Conservation (phyloP, 1,139 yeast species). For the Magnusiomyces ingens region DNA sequence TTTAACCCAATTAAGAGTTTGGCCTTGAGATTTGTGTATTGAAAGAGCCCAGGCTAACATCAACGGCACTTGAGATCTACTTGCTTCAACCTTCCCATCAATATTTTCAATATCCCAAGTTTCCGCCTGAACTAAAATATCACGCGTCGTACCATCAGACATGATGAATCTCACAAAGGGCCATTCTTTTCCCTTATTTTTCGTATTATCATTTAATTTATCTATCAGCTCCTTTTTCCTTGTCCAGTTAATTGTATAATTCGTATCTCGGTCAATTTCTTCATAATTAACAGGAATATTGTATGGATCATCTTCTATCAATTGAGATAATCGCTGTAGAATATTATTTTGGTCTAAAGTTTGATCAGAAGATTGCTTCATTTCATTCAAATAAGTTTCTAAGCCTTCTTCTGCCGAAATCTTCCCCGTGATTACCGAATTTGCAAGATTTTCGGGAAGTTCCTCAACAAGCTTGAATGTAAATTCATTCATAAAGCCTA, state of each 20-base stretch:
- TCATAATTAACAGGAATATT: constrained; percentile 19
- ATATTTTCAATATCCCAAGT: constrained; percentile 65
- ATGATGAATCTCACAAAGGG: constrained; percentile 75
- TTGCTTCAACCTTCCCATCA: constrained; percentile 44
- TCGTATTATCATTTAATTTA: constrained; percentile 19
- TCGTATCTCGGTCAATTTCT: constrained; percentile 17
- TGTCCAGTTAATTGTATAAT: constrained; percentile 20
- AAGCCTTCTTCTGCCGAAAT: constrained; percentile 15
- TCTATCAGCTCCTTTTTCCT: constrained; percentile 28
- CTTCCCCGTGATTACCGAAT: constrained; percentile 10
- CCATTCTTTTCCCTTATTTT: constrained; percentile 27
- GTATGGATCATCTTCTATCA: constrained; percentile 13
- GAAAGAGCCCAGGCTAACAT: constrained; percentile 93
- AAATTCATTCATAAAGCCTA: constrained; percentile 63
- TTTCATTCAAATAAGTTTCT: constrained; percentile 10
- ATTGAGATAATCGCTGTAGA: background rate
- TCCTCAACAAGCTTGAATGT: constrained; percentile 31
- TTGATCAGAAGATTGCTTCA: constrained; percentile 1
- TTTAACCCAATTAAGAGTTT: constrained; percentile 72
- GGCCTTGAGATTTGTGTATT: constrained; percentile 95
- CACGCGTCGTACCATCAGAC: constrained; percentile 65
- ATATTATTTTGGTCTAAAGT: constrained; percentile 15
- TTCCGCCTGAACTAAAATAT: constrained; percentile 66
- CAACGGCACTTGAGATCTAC: constrained; percentile 65
- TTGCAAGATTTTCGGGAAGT: constrained; percentile 15